A percentile compares a stretch with the other conserved stretches of the same genome.
Evolutionary conservation across 1,139 yeast genomes (phyloP).

Genomic region (Casaregolazyma suthepensis): DNA sequence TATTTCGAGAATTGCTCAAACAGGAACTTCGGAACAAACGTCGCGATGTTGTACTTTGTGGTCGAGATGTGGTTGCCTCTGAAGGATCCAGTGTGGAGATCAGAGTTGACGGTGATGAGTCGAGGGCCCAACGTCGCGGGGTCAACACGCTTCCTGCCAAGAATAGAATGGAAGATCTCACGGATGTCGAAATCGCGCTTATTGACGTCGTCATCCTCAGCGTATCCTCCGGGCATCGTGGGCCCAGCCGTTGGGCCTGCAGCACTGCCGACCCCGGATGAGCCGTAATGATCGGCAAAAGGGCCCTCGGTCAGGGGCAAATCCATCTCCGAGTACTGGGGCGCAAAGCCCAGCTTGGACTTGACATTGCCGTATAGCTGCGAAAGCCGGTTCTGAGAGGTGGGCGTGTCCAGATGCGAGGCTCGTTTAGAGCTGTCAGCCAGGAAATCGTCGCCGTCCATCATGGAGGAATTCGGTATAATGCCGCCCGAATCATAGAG

Average conservation of each 20-base stretch:
- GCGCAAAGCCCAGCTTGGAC: slow-evolving; percentile 27
- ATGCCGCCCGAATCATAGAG: slow-evolving; percentile 6
- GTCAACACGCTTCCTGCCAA: slow-evolving; percentile 34
- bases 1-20: slow-evolving; percentile 97
- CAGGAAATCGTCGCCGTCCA: slow-evolving; percentile 11
- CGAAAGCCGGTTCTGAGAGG: slow-evolving; percentile 19
- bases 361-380: slow-evolving; percentile 27
- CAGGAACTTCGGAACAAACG: slow-evolving; percentile 88
- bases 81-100: slow-evolving; percentile 41
- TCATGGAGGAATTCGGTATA: slow-evolving; percentile 8
- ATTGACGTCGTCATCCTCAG: slow-evolving; percentile 17
- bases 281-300: neutral
- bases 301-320: slow-evolving; percentile 28
- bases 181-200: slow-evolving; percentile 52
- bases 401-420: neutral
- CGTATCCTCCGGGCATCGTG: slow-evolving; percentile 13
- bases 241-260: slow-evolving; percentile 15
- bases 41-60: slow-evolving; percentile 91
- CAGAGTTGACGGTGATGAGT: slow-evolving; percentile 60
- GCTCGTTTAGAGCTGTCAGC: slow-evolving; percentile 1
- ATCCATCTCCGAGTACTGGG: slow-evolving; percentile 32
- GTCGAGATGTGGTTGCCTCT: slow-evolving; percentile 87
- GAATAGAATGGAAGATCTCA: slow-evolving; percentile 43
- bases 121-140: slow-evolving; percentile 51
- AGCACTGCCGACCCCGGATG: slow-evolving; percentile 9